Evolutionary conservation across 169 alveolate genomes (phyloP).

Genomic region (Cyclospora cayetanensis): DNA sequence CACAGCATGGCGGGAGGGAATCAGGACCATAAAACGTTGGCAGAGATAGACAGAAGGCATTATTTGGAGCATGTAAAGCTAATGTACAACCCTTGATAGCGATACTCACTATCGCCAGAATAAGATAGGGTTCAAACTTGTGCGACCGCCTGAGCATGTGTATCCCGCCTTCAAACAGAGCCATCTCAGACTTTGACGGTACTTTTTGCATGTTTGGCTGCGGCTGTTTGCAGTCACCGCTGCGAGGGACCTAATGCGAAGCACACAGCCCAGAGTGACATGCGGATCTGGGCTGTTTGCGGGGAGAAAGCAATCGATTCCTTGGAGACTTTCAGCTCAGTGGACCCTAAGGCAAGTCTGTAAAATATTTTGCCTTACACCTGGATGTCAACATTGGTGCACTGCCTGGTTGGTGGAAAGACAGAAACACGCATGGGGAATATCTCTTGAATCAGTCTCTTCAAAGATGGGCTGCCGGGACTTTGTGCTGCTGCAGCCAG

Average conservation of each 20-base stretch:
- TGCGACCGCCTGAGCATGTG: too few relatives aligned
- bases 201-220: too few relatives aligned
- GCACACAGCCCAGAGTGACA: neutral
- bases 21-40: too few relatives aligned
- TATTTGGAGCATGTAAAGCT: too few relatives aligned
- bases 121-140: too few relatives aligned
- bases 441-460: neutral
- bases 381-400: neutral
- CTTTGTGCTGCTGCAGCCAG: conserved; percentile 1
- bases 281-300: conserved; percentile 45
- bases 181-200: neutral
- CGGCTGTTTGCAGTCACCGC: neutral
- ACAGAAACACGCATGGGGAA: neutral
- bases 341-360: neutral
- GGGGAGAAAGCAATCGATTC: neutral
- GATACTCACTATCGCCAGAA: too few relatives aligned
- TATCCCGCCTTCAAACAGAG: neutral
- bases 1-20: too few relatives aligned
- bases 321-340: neutral
- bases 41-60: too few relatives aligned
- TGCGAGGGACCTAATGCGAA: conserved; percentile 11
- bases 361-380: neutral
- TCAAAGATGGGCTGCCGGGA: neutral
- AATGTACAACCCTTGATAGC: too few relatives aligned
- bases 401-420: neutral